phyloP scores from a whole-genome alignment of 176 grass and related monocot genomes.

The Avena eriantha region DNA sequence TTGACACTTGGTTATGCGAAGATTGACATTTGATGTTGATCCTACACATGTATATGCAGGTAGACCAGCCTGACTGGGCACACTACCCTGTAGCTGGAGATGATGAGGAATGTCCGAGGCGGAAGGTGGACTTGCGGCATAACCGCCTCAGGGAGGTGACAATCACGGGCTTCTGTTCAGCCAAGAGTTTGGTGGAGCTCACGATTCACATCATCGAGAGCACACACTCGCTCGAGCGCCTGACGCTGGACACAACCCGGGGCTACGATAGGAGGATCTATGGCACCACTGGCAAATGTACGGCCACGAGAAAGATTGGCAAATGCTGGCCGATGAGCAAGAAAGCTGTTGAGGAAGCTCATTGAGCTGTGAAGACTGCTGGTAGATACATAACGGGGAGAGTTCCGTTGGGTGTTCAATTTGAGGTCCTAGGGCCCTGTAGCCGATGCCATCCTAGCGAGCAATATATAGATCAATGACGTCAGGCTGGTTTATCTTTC shows the following conservation, averaged over 20 bases:
- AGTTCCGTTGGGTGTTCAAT: not conserved
- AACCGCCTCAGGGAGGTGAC: not conserved
- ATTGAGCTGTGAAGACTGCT: not conserved
- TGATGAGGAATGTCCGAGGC: not conserved
- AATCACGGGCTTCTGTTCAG: conserved; percentile 1
- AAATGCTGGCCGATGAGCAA: not conserved
- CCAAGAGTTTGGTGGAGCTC: not conserved
- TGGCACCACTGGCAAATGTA: not conserved
- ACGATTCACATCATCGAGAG: not conserved
- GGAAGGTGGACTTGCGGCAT: not conserved
- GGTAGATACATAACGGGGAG: not conserved
- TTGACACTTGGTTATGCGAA: not conserved
- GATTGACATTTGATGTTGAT: not conserved
- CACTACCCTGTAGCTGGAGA: not conserved
- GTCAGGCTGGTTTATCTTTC: not conserved
- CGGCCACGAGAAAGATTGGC: not conserved
- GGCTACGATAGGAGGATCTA: not conserved
- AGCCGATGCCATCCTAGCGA: not conserved
- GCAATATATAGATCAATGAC: not conserved
- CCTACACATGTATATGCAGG: conserved; percentile 4
- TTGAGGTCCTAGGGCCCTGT: not conserved
- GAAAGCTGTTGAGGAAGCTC: not conserved
- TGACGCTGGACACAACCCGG: not conserved
- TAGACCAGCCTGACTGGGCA: fast-evolving
- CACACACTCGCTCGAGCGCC: not conserved